These are phyloP conservation scores for Eimeria maxima DNA, from an alignment of 169 alveolate species.

Conservation along the genomic window DNA sequence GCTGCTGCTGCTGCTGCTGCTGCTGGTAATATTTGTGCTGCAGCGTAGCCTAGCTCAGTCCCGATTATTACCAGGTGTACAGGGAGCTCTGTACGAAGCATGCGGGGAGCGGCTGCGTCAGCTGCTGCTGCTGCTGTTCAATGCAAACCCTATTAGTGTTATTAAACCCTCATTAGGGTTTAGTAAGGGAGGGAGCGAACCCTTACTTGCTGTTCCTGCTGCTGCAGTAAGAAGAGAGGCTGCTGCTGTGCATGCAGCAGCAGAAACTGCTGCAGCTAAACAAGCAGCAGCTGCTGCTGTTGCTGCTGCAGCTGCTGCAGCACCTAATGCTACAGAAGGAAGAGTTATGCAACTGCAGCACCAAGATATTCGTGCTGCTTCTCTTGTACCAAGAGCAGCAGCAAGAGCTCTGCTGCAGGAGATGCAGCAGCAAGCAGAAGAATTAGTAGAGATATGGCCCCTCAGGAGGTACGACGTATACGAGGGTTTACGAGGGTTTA, in stretches of 20 bases:
- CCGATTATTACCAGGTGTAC: neutral
- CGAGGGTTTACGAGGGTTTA: constrained; percentile 46
- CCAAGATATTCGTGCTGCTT: neutral
- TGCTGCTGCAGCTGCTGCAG: too few species aligned
- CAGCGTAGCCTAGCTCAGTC: neutral
- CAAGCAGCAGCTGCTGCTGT: too few species aligned
- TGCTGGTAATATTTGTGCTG: neutral
- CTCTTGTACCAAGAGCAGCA: constrained; percentile 3
- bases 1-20: neutral
- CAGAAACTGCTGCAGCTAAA: too few species aligned
- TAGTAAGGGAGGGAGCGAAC: neutral
- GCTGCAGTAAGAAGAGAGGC: neutral
- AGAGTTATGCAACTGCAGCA: neutral
- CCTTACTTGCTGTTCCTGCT: constrained; percentile 41
- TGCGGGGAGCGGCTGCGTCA: constrained; percentile 45
- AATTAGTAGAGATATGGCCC: constrained; percentile 24
- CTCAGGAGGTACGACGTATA: constrained; percentile 14
- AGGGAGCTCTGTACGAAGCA: constrained; percentile 32
- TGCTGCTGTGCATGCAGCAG: too few species aligned
- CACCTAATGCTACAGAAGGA: too few species aligned
- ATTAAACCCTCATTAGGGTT: neutral
- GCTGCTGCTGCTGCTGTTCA: neutral
- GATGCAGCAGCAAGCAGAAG: constrained; percentile 53
- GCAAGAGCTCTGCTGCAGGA: constrained; percentile 34
- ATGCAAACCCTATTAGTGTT: neutral